Evolutionary conservation across 192 early-diverging fungal species (phyloP), one percentile per base, ranked within the genome.

Genomic region (Rhizoclosmatium sp.): DNA sequence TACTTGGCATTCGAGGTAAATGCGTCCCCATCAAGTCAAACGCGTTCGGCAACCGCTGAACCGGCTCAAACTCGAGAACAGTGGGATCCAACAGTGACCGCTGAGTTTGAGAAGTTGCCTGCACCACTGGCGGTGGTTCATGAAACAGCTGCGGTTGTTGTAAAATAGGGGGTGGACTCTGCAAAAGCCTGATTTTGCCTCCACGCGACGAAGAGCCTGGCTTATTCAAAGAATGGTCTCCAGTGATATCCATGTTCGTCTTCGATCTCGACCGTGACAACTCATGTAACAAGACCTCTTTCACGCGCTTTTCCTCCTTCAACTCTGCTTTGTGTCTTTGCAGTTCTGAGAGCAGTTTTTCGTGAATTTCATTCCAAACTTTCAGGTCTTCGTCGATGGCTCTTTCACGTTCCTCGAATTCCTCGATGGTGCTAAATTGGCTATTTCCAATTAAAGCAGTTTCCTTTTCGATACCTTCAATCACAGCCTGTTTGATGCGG

Each of bases 281-380:
- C 56, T 76, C 74, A 59, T 80, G 76, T 10, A 81, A 51, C 12
- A 81, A 47, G 10, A 68, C 71, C 21, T 78, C 69, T 47, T 78
- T 81, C 12, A 76, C 67, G 3, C 80, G 62, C 39, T 59, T 78
- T 51, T 81, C 80, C 23, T 81, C 74, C 42, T 47, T 69, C 47
- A 81, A 47, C 23, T 80, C 74, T 4, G 76, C 67, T 58, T 80
- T 70, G 21, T 65, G 49, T 61, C 45, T 71, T 5, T 19, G 21
- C 46, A 72, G 64, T 19, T 82, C 81, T 7, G 69, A 59, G 12
- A 61, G 51, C 48, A 78, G 64, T 46, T 56, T 64, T 16, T 69
- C 75, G 65, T 76, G 72, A 47, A 76, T 69, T 47, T 81, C 74
- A 23, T 47, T 68, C 75, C 80, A 64, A 40, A 64, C 56, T 79